Conservation (phyloP, 257 asterid species). For the Solanum corneliomulleri region DNA sequence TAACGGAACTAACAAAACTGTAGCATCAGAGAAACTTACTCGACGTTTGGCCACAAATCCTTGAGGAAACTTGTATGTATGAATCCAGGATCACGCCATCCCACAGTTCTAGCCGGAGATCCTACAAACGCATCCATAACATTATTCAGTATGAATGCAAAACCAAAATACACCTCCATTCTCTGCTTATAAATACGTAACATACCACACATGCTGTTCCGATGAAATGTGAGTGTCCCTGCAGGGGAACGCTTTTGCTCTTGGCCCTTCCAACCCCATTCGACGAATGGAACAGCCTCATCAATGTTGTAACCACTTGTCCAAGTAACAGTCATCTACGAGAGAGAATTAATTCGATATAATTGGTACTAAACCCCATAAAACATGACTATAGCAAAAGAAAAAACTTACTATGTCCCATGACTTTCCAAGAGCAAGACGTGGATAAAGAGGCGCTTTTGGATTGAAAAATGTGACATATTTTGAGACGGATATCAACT, state of each 20-base stretch:
- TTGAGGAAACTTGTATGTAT: conserved; percentile 82
- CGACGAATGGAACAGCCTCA: conserved; percentile 63
- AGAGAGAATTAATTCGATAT: background rate
- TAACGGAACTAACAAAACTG: background rate
- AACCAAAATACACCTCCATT: background rate
- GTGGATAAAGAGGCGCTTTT: conserved; percentile 86
- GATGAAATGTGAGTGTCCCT: conserved; percentile 59
- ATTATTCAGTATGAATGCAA: background rate
- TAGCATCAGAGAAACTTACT: conserved; percentile 21
- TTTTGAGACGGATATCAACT: conserved; percentile 59
- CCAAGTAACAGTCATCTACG: conserved; percentile 84
- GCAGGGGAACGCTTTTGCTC: conserved; percentile 35
- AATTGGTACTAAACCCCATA: no score
- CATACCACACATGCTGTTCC: conserved; percentile 81
- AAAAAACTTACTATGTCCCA: conserved; percentile 72
- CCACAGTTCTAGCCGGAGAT: conserved; percentile 87
- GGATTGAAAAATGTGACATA: conserved; percentile 64
- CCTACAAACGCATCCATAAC: conserved; percentile 21
- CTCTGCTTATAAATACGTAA: background rate
- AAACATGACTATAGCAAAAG: background rate
- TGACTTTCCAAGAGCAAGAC: conserved; percentile 86
- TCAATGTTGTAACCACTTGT: conserved; percentile 72
- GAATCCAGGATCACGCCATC: conserved; percentile 98
- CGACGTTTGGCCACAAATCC: conserved; percentile 71
- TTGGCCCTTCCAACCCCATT: conserved; percentile 47